Percentiles rank a stretch among this genome's conserved stretches.
phyloP scores from a whole-genome alignment of 2,329 filamentous ascomycete species.

The Eurotiales sp. region DNA sequence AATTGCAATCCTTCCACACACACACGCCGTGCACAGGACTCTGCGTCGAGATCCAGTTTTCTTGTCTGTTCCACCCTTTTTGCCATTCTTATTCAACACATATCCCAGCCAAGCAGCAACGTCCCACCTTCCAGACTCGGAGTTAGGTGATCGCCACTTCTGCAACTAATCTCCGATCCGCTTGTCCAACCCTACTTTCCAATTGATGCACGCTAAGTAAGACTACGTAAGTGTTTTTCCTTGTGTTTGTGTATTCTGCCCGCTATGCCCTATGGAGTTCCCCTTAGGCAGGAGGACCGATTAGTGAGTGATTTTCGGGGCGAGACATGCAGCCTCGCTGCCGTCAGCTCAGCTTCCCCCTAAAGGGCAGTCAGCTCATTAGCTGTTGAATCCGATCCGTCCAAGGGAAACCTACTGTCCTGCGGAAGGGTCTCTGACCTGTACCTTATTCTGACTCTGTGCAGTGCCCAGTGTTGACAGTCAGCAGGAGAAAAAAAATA shows the following conservation, averaged over 20 bases:
- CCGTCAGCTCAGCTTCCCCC: neutral
- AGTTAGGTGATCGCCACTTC: slow-evolving; percentile 7
- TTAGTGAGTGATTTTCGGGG: neutral
- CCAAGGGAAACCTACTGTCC: slow-evolving; percentile 1
- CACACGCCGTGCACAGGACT: neutral
- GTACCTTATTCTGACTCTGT: neutral
- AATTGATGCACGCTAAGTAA: neutral
- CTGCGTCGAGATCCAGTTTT: neutral
- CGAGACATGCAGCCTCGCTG: slow-evolving; percentile 5
- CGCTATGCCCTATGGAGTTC: slow-evolving; percentile 2
- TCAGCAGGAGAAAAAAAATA: no score
- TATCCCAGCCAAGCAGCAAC: neutral
- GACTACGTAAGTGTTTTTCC: neutral
- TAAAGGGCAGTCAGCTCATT: neutral
- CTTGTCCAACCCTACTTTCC: slow-evolving; percentile 6
- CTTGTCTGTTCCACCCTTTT: neutral
- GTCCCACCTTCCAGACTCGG: slow-evolving; percentile 1
- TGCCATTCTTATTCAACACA: neutral
- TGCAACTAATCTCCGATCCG: slow-evolving; percentile 11
- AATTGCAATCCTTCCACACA: no score
- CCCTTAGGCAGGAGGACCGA: neutral
- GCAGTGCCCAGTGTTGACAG: no score
- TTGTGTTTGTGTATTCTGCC: neutral
- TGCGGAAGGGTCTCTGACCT: neutral
- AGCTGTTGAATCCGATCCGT: slow-evolving; percentile 7